phyloP scores from a whole-genome alignment of 805 yeast species.

The Saccharomycopsis schoenii region DNA sequence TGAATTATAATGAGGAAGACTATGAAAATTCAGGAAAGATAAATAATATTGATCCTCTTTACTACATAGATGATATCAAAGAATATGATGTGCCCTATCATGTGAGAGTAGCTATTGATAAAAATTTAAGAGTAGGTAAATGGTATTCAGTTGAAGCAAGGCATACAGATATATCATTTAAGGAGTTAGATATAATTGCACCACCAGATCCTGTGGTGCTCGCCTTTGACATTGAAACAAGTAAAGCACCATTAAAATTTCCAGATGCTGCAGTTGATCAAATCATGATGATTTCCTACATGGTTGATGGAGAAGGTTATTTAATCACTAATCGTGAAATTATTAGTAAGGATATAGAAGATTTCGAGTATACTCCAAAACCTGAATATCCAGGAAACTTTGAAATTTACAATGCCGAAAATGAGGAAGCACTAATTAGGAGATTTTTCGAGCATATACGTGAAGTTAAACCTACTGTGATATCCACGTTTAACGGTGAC shows the following conservation, averaged over 20 bases:
- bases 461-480: slow-evolving; percentile 89
- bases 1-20: slow-evolving; percentile 28
- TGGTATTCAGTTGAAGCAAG: slow-evolving; percentile 80
- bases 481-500: slow-evolving; percentile 97
- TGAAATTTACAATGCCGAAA: slow-evolving; percentile 80
- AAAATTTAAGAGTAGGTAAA: slow-evolving; percentile 80
- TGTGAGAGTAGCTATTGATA: slow-evolving; percentile 91
- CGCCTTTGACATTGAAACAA: slow-evolving; percentile 97
- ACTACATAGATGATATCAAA: slow-evolving; percentile 63
- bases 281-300: slow-evolving; percentile 97
- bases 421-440: slow-evolving; percentile 64
- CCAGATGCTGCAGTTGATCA: slow-evolving; percentile 89
- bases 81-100: slow-evolving; percentile 97
- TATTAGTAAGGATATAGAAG: slow-evolving; percentile 89
- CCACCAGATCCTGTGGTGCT: slow-evolving; percentile 96
- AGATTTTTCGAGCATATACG: slow-evolving; percentile 84
- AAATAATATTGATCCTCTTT: slow-evolving; percentile 42
- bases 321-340: slow-evolving; percentile 91
- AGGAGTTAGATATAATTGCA: slow-evolving; percentile 66
- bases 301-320: slow-evolving; percentile 97
- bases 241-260: slow-evolving; percentile 90
- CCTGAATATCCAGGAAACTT: slow-evolving; percentile 91
- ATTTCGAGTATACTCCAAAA: slow-evolving; percentile 94
- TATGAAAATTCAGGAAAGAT: slow-evolving; percentile 22
- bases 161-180: slow-evolving; percentile 44